Evolutionary conservation across 1,139 yeast genomes (phyloP), one percentile per base, ranked within the genome.

Genomic region (Petasospora rhodanensis): DNA sequence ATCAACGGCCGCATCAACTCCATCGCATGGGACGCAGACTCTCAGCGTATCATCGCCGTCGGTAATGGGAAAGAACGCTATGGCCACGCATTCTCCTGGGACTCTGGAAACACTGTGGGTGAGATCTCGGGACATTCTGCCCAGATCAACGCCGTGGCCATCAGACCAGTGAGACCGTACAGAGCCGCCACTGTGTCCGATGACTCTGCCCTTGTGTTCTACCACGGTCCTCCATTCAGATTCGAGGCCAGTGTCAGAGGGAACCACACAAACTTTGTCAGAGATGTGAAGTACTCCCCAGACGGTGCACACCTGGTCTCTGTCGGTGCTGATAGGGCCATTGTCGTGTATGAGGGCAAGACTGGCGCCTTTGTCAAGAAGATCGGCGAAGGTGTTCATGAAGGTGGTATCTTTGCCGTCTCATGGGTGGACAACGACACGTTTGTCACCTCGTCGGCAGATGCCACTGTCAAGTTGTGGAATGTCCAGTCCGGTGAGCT

Each of bases 101-200:
- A 91, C 55, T 73, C 95, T 1, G 98, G 98, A 37, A 91, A 91
- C 59, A 76, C 96, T 9, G 79, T 91, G 28, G 99, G 98, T 34
- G 97, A 91, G 56, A 81, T 93, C 47, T 79, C 87, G 37, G 99
- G 98, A 19, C 98, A 91, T 56, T 73, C 94, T n/a, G 78, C 83
- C 24, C 73, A 76, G 25, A 76, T 89, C 54, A 86, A 83, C 53
- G 85, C 93, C 0, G 95, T 86, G 10, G 78, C 83, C 35, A 80
- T 91, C 46, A 81, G 82, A 52, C 85, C 89, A n/a, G 77, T 73
- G 39, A 73, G 98, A 56, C 98, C 98, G 4, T 86, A 83, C 64
- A 68, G 96, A 40, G 96, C 96, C 1, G 95, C 86, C 12, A 87
- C 98, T 4, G 96, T 82, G 5, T 76, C 94, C 34, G 95, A 87